Percentiles rank a stretch among this genome's conserved stretches.
These are phyloP conservation scores for Aspergillus wentii DNA, from an alignment of 495 filamentous ascomycete species.

Conservation along the genomic window DNA sequence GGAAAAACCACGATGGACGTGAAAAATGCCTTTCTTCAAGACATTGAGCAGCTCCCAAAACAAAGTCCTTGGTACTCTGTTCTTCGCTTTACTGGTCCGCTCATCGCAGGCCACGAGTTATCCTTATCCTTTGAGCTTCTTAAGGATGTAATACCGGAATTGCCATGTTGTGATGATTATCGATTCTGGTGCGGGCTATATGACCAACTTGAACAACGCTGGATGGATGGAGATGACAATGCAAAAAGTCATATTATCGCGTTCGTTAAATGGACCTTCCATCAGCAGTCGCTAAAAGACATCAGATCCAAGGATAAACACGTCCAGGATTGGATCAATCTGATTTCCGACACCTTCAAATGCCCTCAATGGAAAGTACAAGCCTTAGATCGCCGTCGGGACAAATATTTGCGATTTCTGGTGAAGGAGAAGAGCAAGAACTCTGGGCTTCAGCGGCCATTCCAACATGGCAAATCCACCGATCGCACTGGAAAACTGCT, in stretches of 20 bases:
- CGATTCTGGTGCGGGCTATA: constrained; percentile 2
- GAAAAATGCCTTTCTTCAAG: not conserved
- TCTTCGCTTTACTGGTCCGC: not conserved
- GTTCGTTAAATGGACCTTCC: too few species aligned
- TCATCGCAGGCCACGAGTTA: too few species aligned
- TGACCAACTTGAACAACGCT: constrained; percentile 2
- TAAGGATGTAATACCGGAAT: not conserved
- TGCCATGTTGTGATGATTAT: not conserved
- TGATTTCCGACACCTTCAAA: not conserved
- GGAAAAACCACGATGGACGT: too few species aligned
- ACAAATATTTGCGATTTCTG: too few species aligned
- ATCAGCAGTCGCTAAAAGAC: too few species aligned
- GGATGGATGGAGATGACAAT: too few species aligned
- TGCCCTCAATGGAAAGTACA: not conserved
- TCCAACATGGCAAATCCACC: not conserved
- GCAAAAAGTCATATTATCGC: not conserved
- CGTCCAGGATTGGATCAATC: constrained; percentile 1
- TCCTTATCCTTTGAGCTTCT: not conserved
- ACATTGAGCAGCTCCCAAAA: not conserved
- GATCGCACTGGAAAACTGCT: not conserved
- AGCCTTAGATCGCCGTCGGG: too few species aligned
- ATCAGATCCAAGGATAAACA: not conserved
- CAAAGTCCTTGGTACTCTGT: constrained; percentile 1
- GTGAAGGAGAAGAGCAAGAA: not conserved
- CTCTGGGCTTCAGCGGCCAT: too few species aligned